phyloP scores from a whole-genome alignment of 768 basidiomycete genomes.

The Russula earlei region DNA sequence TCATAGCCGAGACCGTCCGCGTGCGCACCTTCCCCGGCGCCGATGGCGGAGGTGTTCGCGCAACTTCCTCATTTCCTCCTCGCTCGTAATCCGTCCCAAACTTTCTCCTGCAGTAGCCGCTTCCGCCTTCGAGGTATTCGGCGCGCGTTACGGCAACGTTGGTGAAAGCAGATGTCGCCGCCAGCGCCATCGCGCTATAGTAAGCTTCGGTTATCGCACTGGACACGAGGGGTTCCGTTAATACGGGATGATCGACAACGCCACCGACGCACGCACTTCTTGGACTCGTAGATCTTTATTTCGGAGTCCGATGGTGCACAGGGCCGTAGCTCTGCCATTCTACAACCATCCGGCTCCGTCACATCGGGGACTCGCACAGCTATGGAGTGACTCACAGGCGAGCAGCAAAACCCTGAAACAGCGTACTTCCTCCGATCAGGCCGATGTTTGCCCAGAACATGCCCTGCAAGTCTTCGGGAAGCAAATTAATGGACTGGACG shows the following conservation, averaged over 20 bases:
- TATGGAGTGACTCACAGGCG: conserved; percentile 53
- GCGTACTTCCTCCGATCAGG: conserved; percentile 75
- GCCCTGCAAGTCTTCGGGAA: conserved; percentile 76
- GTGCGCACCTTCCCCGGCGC: conserved; percentile 5
- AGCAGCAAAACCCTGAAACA: conserved; percentile 61
- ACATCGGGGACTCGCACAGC: background rate
- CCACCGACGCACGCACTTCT: conserved; percentile 47
- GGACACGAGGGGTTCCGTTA: conserved; percentile 3
- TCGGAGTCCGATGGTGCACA: conserved; percentile 78
- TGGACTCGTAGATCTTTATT: conserved; percentile 59
- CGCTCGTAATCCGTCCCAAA: conserved; percentile 32
- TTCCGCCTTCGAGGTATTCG: conserved; percentile 82
- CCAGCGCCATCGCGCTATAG: conserved; percentile 49
- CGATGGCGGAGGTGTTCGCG: conserved; percentile 1
- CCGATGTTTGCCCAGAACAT: conserved; percentile 97
- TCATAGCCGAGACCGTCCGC: conserved; percentile 17
- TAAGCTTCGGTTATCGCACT: conserved; percentile 65
- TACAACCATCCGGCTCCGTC: conserved; percentile 25
- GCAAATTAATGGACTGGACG: conserved; percentile 60
- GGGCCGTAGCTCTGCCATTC: conserved; percentile 62
- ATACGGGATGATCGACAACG: background rate
- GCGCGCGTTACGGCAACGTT: conserved; percentile 56
- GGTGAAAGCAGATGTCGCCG: conserved; percentile 41
- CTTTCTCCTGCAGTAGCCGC: conserved; percentile 62
- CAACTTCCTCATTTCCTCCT: conserved; percentile 5